Conservation (phyloP, 495 filamentous ascomycete species). For the Trichoderma gamsii region DNA sequence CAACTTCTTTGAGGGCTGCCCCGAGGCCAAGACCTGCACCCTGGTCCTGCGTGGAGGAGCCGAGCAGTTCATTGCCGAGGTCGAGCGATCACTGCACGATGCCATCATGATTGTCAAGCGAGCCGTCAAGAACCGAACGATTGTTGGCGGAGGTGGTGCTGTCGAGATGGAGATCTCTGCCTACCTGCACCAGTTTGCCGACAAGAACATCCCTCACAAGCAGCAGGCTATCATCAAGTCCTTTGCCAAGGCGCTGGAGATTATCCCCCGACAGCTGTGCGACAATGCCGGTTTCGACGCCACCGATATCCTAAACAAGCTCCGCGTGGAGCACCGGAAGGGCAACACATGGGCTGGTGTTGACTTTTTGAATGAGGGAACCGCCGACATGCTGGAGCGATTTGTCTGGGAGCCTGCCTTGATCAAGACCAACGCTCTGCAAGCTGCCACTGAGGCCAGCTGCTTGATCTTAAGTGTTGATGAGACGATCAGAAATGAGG, state of each 20-base stretch:
- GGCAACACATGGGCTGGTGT: constrained; percentile 91
- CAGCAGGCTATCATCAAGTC: constrained; percentile 96
- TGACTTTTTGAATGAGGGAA: constrained; percentile 86
- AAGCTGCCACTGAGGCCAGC: constrained; percentile 88
- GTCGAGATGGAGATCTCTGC: constrained; percentile 95
- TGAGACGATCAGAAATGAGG: constrained; percentile 96
- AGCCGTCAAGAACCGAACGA: constrained; percentile 83
- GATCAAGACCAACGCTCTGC: constrained; percentile 96
- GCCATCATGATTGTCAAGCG: constrained; percentile 99
- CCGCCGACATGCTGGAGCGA: constrained; percentile 82
- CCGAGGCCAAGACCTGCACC: constrained; percentile 92
- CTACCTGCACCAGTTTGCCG: constrained; percentile 85
- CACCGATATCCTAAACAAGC: constrained; percentile 89
- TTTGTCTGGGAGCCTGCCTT: constrained; percentile 97
- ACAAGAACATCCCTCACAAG: constrained; percentile 86
- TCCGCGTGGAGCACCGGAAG: constrained; percentile 90
- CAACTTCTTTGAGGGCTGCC: constrained; percentile 97
- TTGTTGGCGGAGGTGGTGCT: constrained; percentile 92
- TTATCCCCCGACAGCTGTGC: constrained; percentile 92
- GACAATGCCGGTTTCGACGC: constrained; percentile 98
- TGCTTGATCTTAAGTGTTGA: constrained; percentile 95
- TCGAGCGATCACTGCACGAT: constrained; percentile 93
- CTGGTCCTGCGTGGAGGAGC: constrained; percentile 91
- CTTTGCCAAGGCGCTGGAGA: constrained; percentile 93
- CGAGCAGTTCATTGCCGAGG: constrained; percentile 98